Evolutionary conservation across 352 stramenopile species (phyloP).

Genomic region (Pythium pectinolyticum): DNA sequence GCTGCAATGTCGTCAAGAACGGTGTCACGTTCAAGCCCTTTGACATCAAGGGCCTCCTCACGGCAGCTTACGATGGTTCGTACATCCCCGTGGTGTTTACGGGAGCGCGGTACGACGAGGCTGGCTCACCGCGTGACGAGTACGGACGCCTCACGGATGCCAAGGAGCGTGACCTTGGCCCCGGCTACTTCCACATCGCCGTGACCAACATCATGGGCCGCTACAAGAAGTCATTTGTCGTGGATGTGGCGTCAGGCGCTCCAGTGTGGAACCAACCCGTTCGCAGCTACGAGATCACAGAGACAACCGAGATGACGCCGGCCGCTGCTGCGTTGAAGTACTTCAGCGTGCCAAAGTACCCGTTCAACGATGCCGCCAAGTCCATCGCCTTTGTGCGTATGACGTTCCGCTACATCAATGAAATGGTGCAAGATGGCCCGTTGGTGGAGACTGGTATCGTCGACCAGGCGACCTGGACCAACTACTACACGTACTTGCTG

Average conservation of each 20-base stretch:
- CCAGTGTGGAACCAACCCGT: constrained; percentile 68
- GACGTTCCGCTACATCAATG: constrained; percentile 56
- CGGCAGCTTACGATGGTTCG: constrained; percentile 19
- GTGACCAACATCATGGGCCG: constrained; percentile 47
- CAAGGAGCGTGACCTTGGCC: constrained; percentile 44
- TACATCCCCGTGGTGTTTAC: constrained; percentile 43
- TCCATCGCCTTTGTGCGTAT: constrained; percentile 32
- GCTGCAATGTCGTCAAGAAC: constrained; percentile 37
- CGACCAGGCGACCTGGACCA: constrained; percentile 44
- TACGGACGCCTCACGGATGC: constrained; percentile 47
- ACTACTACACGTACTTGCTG: constrained; percentile 64
- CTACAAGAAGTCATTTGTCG: constrained; percentile 39
- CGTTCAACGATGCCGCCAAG: constrained; percentile 34
- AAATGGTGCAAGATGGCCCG: constrained; percentile 46
- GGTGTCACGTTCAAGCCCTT: constrained; percentile 25
- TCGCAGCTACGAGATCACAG: constrained; percentile 42
- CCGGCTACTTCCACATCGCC: constrained; percentile 34
- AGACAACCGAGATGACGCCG: constrained; percentile 31
- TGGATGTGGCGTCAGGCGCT: constrained; percentile 34
- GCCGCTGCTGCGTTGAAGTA: constrained; percentile 26
- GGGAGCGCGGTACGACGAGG: constrained; percentile 37
- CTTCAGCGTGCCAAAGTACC: constrained; percentile 31
- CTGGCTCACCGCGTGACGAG: constrained; percentile 28
- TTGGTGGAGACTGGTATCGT: constrained; percentile 47
- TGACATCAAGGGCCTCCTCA: constrained; percentile 25